phyloP scores from a whole-genome alignment of 176 grass and related monocot species.

The Triticum turgidum region DNA sequence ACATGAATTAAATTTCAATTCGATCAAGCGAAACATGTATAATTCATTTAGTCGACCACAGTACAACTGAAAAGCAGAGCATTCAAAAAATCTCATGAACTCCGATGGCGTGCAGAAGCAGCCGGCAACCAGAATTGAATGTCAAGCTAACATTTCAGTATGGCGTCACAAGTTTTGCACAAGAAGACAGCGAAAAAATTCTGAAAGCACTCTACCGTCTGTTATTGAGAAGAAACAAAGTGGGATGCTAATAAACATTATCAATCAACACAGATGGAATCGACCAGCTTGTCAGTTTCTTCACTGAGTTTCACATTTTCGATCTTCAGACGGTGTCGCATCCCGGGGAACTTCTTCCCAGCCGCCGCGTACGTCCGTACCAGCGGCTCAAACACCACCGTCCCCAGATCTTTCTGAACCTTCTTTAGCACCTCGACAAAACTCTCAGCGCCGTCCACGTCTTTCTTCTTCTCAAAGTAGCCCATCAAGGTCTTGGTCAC shows the following conservation, averaged over 20 bases:
- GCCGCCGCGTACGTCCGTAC: slow-evolving; percentile 40
- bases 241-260: neutral
- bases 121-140: no score
- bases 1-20: no score
- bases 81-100: no score
- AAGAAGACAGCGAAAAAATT: neutral
- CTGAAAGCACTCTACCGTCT: neutral
- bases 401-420: slow-evolving; percentile 45
- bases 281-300: slow-evolving; percentile 43
- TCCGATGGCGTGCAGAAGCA: no score
- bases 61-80: no score
- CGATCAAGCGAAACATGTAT: no score
- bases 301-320: slow-evolving; percentile 60
- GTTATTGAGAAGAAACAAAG: slow-evolving; percentile 33
- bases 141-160: no score
- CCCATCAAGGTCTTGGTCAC: slow-evolving; percentile 49
- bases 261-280: slow-evolving; percentile 49
- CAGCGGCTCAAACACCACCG: slow-evolving; percentile 58
- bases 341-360: slow-evolving; percentile 66
- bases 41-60: no score
- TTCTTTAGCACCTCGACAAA: slow-evolving; percentile 62
- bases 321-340: slow-evolving; percentile 71
- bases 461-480: slow-evolving; percentile 62
- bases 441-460: slow-evolving; percentile 62
- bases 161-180: slow-evolving; percentile 5